Base-by-base conservation (phyloP, 768 basidiomycete species). In the Russula emetica region DNA sequence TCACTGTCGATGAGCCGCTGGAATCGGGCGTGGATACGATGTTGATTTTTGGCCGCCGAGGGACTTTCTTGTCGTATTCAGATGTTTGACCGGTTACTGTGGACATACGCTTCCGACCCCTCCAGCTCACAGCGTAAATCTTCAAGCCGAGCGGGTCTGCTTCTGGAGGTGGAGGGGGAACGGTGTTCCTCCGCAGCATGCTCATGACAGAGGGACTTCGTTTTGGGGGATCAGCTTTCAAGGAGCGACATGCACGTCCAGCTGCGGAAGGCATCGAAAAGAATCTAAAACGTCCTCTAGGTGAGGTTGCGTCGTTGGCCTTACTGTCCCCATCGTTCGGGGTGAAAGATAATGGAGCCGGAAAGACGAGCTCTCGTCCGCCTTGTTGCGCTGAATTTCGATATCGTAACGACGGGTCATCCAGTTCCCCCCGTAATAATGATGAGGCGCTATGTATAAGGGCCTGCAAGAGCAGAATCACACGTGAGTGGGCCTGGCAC, bases 391-490 rank as follows among this genome's bases (percentile, higher is more conserved):
- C 55, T 52, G 68, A 14, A 68, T 60, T 28, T 69, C 61, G 24
- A 62, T 72, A 61, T 57, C 62, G 24, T 69, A 42, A 62, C 14
- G 62, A 78, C 20, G 79, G 68, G 22, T 73, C 70, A 30, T 75
- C 73, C 8, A 70, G 68, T 1, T 72, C 70, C 36, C 69, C 67
- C 60, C 72, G 74, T 5, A 72, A 72, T 5, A 78, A 72, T 47
- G 78, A 69, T 24, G 74, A 70, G 0, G 85, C 84, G 62, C 85
- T 85, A 70, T 92, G 85, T 0, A 85, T 83, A 49, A 90, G 75
- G 2, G 88, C 83, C 67, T 92, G 90, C 4, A 92, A 75, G 20
- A 90, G 77, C 20, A 92, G 80, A 24, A 90, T 85, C 68, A 89
- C 84, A 11, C 89, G 83, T 16, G 90, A 87, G 70, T 92, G 88